A percentile compares a stretch with the other conserved stretches of the same genome.
phyloP scores from a whole-genome alignment of 352 stramenopile genomes.

The Phytophthora sansomeana region DNA sequence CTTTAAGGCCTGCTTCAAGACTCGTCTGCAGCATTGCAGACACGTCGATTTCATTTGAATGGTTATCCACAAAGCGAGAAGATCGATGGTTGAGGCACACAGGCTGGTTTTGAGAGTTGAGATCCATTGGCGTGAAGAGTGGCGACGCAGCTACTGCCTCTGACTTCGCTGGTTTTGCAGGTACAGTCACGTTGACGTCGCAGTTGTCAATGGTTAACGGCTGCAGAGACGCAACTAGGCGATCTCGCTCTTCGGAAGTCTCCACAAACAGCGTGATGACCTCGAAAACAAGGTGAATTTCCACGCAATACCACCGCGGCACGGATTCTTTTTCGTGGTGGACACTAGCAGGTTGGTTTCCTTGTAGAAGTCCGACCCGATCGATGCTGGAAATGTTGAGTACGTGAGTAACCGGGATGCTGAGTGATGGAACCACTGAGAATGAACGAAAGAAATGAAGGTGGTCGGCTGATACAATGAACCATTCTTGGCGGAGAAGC shows the following conservation, averaged over 20 bases:
- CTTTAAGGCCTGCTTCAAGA: slow-evolving; percentile 37
- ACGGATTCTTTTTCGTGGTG: slow-evolving; percentile 16
- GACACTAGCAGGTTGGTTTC: slow-evolving; percentile 12
- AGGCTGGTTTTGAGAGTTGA: slow-evolving; percentile 46
- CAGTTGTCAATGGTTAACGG: slow-evolving; percentile 31
- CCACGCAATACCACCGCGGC: slow-evolving; percentile 57
- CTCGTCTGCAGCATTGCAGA: slow-evolving; percentile 23
- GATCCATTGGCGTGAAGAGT: slow-evolving; percentile 21
- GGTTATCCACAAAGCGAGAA: slow-evolving; percentile 17
- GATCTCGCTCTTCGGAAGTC: slow-evolving; percentile 35
- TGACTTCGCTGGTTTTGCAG: slow-evolving; percentile 11
- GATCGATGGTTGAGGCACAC: slow-evolving; percentile 69
- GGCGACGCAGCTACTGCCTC: slow-evolving; percentile 24
- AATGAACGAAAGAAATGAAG: slow-evolving; percentile 81
- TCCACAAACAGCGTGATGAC: slow-evolving; percentile 71
- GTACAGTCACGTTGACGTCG: slow-evolving; percentile 5
- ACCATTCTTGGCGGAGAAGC: slow-evolving; percentile 79
- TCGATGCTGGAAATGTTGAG: slow-evolving; percentile 51
- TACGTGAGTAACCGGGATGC: slow-evolving; percentile 54
- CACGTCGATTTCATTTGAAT: not conserved
- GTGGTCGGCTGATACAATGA: slow-evolving; percentile 60
- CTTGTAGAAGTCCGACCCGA: slow-evolving; percentile 22
- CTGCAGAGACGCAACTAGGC: slow-evolving; percentile 26
- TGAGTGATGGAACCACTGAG: slow-evolving; percentile 51
- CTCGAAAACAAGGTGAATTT: slow-evolving; percentile 65